These are phyloP conservation scores for Trichoderma lentiforme DNA, from an alignment of 2,329 filamentous ascomycete species.

Conservation along the genomic window DNA sequence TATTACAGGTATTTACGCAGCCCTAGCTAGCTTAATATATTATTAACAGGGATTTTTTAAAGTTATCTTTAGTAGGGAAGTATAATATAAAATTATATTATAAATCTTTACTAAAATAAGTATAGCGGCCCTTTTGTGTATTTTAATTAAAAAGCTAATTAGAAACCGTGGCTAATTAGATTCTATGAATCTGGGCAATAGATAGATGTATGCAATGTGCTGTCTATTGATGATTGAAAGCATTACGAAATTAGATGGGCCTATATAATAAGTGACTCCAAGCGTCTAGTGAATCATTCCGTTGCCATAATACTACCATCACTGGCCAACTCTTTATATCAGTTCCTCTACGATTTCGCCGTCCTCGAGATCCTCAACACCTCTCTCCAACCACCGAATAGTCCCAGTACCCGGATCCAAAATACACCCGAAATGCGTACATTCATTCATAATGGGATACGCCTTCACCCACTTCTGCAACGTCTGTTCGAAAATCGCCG, in stretches of 20 bases:
- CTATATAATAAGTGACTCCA: not conserved
- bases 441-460: not conserved
- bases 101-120: too few species aligned
- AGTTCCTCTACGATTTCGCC: not conserved
- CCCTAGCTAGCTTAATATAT: too few species aligned
- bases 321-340: not conserved
- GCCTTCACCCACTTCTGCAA: not conserved
- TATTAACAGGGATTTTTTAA: too few species aligned
- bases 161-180: too few species aligned
- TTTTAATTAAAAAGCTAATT: too few species aligned
- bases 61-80: too few species aligned
- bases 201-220: not conserved
- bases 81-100: too few species aligned
- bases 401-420: not conserved
- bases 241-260: not conserved
- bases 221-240: not conserved
- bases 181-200: too few species aligned
- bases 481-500: not conserved
- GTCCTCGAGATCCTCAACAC: not conserved
- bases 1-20: too few species aligned
- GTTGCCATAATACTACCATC: not conserved
- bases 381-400: not conserved
- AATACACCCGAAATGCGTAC: not conserved
- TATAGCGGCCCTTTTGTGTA: too few species aligned
- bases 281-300: not conserved